Base-by-base conservation (phyloP, 1,139 yeast genomes). In the Schwanniomyces etchellsii region DNA sequence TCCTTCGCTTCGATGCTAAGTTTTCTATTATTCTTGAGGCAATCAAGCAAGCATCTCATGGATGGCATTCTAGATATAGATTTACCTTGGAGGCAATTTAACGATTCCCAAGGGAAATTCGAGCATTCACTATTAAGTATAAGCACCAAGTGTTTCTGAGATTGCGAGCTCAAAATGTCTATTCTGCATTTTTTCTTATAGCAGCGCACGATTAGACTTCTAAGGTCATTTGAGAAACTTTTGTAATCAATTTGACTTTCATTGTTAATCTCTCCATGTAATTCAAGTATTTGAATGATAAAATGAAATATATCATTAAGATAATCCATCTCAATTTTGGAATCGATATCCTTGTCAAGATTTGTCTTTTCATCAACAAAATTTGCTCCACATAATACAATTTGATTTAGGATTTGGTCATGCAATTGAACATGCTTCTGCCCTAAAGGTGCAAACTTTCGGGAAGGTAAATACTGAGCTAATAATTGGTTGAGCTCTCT, bases 61-160 rank as follows among this genome's bases (percentile, higher is more conserved):
- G 94, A 81, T 0, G 96, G 94, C 50, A 88, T 73, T 36, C 97
- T 64, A 0, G 95, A 74, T 0, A 84, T 71, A 0, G 95, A 77
- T 26, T 57, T 59, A 0, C 49, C 47, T 28, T 71, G 54, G 34
- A 89, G 51, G 28, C 71, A 64, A 0, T 77, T 69, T 21, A 89
- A 52, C 1, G 88, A 79, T 48, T 91, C 98, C 97, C 97, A 91
- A 0, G 97, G 97, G 28, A 91, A 65, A 17, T 60, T 55, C 9
- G 74, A 73, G 42, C 93, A 79, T 5, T 60, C 59, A 27, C 77
- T 66, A 28, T 88, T 80, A 3, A 86, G 74, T 6, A 91, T 61
- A 30, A 91, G 57, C 2, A 89, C 76, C 2, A 80, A 61, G 50
- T 88, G 96, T 3, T 61, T 61, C 9, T 48, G 34, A 4, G 10